A percentile compares a stretch with the other conserved stretches of the same genome.
These are phyloP conservation scores for Starmerella apis DNA, from an alignment of 805 yeast species.

Conservation along the genomic window DNA sequence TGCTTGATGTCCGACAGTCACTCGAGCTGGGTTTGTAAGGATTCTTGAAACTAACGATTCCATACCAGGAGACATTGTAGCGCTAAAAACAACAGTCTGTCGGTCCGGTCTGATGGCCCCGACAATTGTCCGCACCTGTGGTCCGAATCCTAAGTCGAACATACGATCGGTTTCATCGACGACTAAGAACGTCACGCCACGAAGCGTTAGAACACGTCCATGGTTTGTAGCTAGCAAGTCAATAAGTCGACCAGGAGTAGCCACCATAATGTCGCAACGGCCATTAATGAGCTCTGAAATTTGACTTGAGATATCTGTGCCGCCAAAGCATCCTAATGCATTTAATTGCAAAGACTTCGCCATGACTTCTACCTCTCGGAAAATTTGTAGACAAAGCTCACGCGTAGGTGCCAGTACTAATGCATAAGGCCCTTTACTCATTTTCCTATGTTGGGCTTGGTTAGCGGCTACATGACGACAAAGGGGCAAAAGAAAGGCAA, in stretches of 20 bases:
- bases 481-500: conserved; percentile 76
- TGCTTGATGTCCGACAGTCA: conserved; percentile 68
- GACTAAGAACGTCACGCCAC: conserved; percentile 67
- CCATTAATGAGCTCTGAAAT: conserved; percentile 60
- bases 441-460: conserved; percentile 34
- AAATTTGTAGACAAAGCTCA: conserved; percentile 79
- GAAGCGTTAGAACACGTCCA: conserved; percentile 62
- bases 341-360: conserved; percentile 40
- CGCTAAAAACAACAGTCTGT: conserved; percentile 85
- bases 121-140: conserved; percentile 77
- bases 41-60: conserved; percentile 62
- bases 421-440: conserved; percentile 54
- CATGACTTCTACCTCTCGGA: conserved; percentile 54
- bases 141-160: conserved; percentile 96
- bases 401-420: conserved; percentile 82
- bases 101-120: conserved; percentile 70
- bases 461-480: conserved; percentile 76
- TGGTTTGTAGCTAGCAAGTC: conserved; percentile 75
- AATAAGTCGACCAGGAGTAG: conserved; percentile 91
- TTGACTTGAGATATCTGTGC: conserved; percentile 70
- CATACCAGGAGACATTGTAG: conserved; percentile 79
- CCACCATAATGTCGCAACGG: conserved; percentile 72
- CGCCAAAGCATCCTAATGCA: conserved; percentile 78
- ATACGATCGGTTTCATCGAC: conserved; percentile 93
- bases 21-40: conserved; percentile 56